These are phyloP conservation scores for Teunomyces gatunensis DNA, from an alignment of 805 yeast genomes.

Conservation along the genomic window DNA sequence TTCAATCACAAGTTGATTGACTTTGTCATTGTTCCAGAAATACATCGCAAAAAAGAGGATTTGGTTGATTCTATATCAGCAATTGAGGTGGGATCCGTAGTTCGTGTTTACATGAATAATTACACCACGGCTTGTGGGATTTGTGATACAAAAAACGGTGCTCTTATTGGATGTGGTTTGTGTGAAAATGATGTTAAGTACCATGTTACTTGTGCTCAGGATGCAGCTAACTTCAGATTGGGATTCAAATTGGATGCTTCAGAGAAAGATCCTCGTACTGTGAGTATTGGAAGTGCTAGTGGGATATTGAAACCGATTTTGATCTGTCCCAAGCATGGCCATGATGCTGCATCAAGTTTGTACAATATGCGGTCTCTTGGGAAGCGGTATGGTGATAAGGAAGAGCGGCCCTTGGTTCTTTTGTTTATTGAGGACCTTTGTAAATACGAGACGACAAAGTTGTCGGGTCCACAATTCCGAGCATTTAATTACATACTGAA, in stretches of 20 bases:
- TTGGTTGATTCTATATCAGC: slow-evolving; percentile 18
- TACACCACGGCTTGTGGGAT: slow-evolving; percentile 39
- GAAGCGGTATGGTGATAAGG: slow-evolving; percentile 24
- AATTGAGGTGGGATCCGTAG: slow-evolving; percentile 28
- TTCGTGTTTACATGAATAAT: slow-evolving; percentile 26
- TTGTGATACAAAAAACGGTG: slow-evolving; percentile 50
- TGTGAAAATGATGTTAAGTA: slow-evolving; percentile 33
- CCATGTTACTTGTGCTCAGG: slow-evolving; percentile 63
- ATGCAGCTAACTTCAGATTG: slow-evolving; percentile 39
- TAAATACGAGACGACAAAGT: slow-evolving; percentile 10
- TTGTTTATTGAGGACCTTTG: slow-evolving; percentile 38
- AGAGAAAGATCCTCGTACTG: slow-evolving; percentile 9
- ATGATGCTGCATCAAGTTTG: slow-evolving; percentile 15
- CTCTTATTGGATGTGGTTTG: slow-evolving; percentile 44
- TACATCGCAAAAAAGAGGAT: slow-evolving; percentile 21
- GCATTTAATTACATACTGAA: slow-evolving; percentile 28
- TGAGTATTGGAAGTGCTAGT: slow-evolving; percentile 20
- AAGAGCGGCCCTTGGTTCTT: slow-evolving; percentile 38
- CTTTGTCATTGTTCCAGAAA: slow-evolving; percentile 6
- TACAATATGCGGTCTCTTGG: slow-evolving; percentile 28
- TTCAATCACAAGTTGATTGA: slow-evolving; percentile 43
- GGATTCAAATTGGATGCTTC: slow-evolving; percentile 50
- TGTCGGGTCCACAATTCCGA: slow-evolving; percentile 32
- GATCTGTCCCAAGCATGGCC: slow-evolving; percentile 41
- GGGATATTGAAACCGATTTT: slow-evolving; percentile 47